These are phyloP conservation scores for Amauroascus verrucosus DNA, from an alignment of 2,329 filamentous ascomycete species.

Conservation along the genomic window DNA sequence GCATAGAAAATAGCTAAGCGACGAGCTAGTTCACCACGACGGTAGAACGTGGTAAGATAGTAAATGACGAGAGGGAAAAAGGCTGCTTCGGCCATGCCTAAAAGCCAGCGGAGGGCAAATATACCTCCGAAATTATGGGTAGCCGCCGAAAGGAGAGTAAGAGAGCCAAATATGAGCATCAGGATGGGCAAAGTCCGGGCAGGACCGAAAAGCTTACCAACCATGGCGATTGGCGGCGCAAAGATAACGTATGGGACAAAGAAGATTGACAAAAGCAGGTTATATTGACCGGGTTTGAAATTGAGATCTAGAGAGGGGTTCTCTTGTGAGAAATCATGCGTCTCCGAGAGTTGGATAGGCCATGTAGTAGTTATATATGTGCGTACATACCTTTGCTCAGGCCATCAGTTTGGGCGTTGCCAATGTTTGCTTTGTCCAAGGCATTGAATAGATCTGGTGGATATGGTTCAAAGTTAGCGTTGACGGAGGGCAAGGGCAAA, in stretches of 20 bases:
- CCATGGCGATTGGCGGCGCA: slow-evolving; percentile 54
- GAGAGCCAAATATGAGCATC: slow-evolving; percentile 58
- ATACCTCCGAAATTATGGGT: slow-evolving; percentile 49
- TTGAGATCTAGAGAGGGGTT: slow-evolving; percentile 40
- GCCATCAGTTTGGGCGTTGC: slow-evolving; percentile 49
- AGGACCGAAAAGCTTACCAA: slow-evolving; percentile 59
- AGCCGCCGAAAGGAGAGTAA: slow-evolving; percentile 31
- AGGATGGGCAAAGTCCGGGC: slow-evolving; percentile 54
- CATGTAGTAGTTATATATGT: too few relatives aligned
- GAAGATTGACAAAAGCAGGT: slow-evolving; percentile 60
- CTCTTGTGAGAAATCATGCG: too few relatives aligned
- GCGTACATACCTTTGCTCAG: slow-evolving; percentile 32
- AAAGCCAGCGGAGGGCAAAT: slow-evolving; percentile 55
- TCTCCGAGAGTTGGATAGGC: too few relatives aligned
- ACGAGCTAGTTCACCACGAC: slow-evolving; percentile 31
- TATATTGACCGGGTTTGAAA: slow-evolving; percentile 56
- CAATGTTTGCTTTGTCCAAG: slow-evolving; percentile 42
- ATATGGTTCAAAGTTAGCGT: not conserved
- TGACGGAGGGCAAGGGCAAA: not conserved
- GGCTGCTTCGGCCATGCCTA: slow-evolving; percentile 52
- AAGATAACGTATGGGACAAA: slow-evolving; percentile 65
- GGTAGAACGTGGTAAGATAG: slow-evolving; percentile 55
- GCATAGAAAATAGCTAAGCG: slow-evolving; percentile 66
- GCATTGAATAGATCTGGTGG: slow-evolving; percentile 45
- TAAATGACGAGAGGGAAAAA: slow-evolving; percentile 46